A percentile compares a stretch with the other conserved stretches of the same genome.
These are phyloP conservation scores for Iris pallida DNA, from an alignment of 116 monocot species.

Conservation along the genomic window DNA sequence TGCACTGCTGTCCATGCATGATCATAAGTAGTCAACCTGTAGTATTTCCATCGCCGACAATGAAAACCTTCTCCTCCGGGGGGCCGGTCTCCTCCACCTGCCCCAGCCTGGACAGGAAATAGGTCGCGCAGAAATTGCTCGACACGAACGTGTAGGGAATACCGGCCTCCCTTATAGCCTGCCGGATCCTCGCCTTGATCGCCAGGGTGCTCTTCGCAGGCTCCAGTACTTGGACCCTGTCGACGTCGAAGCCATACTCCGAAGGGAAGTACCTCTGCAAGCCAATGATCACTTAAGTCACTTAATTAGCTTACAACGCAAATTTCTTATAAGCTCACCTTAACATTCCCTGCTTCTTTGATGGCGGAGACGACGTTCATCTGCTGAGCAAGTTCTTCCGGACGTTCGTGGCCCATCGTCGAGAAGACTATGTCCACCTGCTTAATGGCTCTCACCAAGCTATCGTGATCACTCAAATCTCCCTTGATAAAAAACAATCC, in stretches of 20 bases:
- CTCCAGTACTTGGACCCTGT: slow-evolving; percentile 6
- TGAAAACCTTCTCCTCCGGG: slow-evolving; percentile 31
- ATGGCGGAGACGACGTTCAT: slow-evolving; percentile 4
- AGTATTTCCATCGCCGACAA: slow-evolving; percentile 44
- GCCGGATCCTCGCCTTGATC: slow-evolving; percentile 21
- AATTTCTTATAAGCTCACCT: too few relatives aligned
- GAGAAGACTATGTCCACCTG: slow-evolving; percentile 17
- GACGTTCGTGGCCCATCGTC: slow-evolving; percentile 1
- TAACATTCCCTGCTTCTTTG: slow-evolving; percentile 15
- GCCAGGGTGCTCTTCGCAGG: slow-evolving; percentile 1
- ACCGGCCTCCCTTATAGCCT: slow-evolving; percentile 32
- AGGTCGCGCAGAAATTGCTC: slow-evolving; percentile 35
- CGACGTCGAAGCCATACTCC: slow-evolving; percentile 43
- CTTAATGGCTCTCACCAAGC: slow-evolving; percentile 17
- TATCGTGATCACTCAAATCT: slow-evolving; percentile 16
- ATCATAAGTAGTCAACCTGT: slow-evolving; percentile 20
- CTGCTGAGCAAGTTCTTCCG: slow-evolving; percentile 15
- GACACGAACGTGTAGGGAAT: slow-evolving; percentile 33
- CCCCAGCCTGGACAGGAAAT: slow-evolving; percentile 29
- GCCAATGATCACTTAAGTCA: too few relatives aligned
- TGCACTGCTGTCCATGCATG: too few relatives aligned
- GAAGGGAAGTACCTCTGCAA: slow-evolving; percentile 44
- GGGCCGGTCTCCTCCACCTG: slow-evolving; percentile 13
- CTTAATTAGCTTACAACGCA: too few relatives aligned
- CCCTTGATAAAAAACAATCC: too few relatives aligned